Conservation (phyloP, 176 grass and related monocot species). For the Oryza longistaminata region DNA sequence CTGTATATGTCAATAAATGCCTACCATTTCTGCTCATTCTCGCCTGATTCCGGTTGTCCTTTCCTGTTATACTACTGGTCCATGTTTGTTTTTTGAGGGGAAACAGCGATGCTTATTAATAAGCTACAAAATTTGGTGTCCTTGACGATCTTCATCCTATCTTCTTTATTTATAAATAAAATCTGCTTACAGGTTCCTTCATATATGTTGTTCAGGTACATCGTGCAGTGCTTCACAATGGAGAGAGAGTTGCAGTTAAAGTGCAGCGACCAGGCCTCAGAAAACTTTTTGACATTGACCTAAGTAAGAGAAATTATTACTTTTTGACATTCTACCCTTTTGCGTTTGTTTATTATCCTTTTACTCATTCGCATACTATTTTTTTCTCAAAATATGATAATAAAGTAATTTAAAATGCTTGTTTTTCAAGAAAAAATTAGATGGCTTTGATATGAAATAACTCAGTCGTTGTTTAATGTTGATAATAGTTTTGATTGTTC, state of each 20-base stretch:
- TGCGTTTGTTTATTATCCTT: not conserved
- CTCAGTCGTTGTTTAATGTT: not conserved
- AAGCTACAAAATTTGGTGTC: not conserved
- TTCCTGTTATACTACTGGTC: not conserved
- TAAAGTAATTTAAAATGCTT: not conserved
- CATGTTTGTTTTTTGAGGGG: not conserved
- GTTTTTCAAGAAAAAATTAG: not conserved
- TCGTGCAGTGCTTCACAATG: conserved; percentile 81
- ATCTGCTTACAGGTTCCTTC: not conserved
- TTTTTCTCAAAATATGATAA: not conserved
- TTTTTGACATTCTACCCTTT: not conserved
- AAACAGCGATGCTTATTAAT: not conserved
- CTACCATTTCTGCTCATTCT: conserved; percentile 1
- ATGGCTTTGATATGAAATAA: conserved; percentile 10
- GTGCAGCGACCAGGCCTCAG: conserved; percentile 90
- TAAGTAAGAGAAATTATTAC: conserved; percentile 62
- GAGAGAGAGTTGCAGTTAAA: conserved; percentile 90
- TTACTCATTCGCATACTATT: not conserved
- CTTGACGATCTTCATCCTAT: conserved; percentile 13
- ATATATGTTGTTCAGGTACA: conserved; percentile 71
- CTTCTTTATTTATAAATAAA: not conserved
- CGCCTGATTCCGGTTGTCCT: conserved; percentile 3
- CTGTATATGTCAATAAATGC: not conserved
- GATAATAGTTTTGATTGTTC: conserved; percentile 13
- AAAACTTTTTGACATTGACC: conserved; percentile 98